Evolutionary conservation across 139 green algal species (phyloP).

Genomic region (Chlorella sp.): DNA sequence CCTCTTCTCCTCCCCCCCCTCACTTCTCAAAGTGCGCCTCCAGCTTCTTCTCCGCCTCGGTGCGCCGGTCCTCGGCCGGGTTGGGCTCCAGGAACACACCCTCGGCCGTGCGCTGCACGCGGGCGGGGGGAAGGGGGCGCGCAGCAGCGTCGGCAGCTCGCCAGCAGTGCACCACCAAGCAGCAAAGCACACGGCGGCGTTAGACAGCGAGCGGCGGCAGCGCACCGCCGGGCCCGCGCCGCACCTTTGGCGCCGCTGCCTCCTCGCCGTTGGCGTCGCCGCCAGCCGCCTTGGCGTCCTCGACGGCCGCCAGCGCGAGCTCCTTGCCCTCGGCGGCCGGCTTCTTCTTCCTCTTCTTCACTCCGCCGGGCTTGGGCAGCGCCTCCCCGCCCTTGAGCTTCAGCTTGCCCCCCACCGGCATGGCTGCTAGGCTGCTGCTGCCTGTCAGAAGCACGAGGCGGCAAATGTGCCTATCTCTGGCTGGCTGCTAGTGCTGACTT

Average conservation of each 20-base stretch:
- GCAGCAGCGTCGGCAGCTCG: too few species aligned
- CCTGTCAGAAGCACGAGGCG: too few species aligned
- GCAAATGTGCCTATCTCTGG: too few species aligned
- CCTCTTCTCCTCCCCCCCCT: too few species aligned
- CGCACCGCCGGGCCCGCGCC: not conserved
- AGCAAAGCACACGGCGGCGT: too few species aligned
- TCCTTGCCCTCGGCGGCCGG: constrained; percentile 19
- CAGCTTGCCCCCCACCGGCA: constrained; percentile 77
- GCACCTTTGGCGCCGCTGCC: not conserved
- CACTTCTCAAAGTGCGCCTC: constrained; percentile 63
- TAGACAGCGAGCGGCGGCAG: not conserved
- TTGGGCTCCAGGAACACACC: constrained; percentile 46
- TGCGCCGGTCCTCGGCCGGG: constrained; percentile 65
- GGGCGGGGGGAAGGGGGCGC: too few species aligned
- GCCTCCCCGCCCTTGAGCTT: constrained; percentile 84
- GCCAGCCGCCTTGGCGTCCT: not conserved
- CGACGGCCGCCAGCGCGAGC: not conserved
- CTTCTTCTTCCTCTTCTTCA: constrained; percentile 88
- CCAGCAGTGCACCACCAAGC: too few species aligned
- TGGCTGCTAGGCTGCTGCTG: constrained; percentile 19
- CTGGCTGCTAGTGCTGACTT: not conserved
- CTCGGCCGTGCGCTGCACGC: constrained; percentile 33
- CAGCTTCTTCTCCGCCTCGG: constrained; percentile 75
- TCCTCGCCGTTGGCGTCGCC: constrained; percentile 3
- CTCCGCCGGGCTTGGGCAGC: constrained; percentile 41